Evolutionary conservation across 495 filamentous ascomycete genomes (phyloP), one percentile per base, ranked within the genome.

Genomic region (Penicillium malachiteum): DNA sequence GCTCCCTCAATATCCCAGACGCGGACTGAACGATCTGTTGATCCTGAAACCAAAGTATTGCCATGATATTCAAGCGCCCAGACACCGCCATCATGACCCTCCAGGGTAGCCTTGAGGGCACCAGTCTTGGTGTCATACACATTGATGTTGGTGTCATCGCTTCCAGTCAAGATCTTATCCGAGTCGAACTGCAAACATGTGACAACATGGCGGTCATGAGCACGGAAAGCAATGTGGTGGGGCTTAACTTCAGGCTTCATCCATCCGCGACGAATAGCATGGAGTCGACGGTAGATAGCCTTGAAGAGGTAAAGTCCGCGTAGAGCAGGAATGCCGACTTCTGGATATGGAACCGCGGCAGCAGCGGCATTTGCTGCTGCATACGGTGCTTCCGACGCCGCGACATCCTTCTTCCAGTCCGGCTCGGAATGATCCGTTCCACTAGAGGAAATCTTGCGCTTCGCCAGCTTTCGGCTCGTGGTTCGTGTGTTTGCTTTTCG

Each of bases 91-190:
- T 99, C 95, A 66, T 99, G 94, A 16, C 94, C 94, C 65, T 89
- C 86, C 5, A 99, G 81, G 37, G 84, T 89, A 50, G 83, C 88
- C 54, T 90, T 84, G 48, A 96, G 72, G 52, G 87, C 88, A 52
- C 94, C 94, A 6, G 92, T 97, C 70, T 92, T 93, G 11, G 94
- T 99, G 64, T 97, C 92, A 68, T 97, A 99, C 40, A 99, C 93
- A 65, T 97, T 91, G 67, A 99, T 99, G 55, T 96, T 88, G 9
- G 92, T 96, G 68, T 99, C 94, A 71, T 99, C 94, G 61, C 92
- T 97, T 31, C 94, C 94, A 10, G 95, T 99, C 54, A 99, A 77
- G 52, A 99, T 96, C 72, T 97, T 97, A 74, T 97, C 94, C 31
- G 89, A 87, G 62, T 99, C 94, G 60, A 99, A 97, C 62, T 97